Evolutionary conservation across 1,139 yeast species (phyloP).

Genomic region (Suhomyces wounanorum): DNA sequence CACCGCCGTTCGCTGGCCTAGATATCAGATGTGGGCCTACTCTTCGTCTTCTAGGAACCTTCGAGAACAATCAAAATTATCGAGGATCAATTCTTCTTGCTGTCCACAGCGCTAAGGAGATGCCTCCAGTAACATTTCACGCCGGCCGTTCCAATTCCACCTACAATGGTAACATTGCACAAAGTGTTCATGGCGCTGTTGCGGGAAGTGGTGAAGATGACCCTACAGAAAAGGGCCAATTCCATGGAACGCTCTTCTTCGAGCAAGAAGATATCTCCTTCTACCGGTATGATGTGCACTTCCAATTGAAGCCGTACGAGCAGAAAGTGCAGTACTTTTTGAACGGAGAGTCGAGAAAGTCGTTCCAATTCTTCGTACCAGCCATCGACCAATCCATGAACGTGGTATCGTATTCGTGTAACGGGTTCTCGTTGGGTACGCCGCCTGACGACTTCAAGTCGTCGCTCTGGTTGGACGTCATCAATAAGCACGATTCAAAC

Average conservation of each 20-base stretch:
- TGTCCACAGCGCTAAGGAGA: constrained; percentile 38
- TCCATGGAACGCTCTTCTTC: constrained; percentile 46
- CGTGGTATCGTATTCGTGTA: constrained; percentile 80
- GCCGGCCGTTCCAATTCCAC: constrained; percentile 36
- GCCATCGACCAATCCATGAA: constrained; percentile 66
- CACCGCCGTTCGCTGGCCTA: constrained; percentile 28
- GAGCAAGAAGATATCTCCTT: constrained; percentile 55
- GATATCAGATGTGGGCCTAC: constrained; percentile 77
- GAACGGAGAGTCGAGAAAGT: constrained; percentile 42
- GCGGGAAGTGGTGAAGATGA: not conserved
- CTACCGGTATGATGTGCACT: constrained; percentile 60
- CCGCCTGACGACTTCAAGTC: constrained; percentile 69
- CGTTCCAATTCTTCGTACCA: constrained; percentile 61
- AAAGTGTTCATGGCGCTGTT: constrained; percentile 5
- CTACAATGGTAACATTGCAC: not conserved
- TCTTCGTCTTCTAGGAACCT: constrained; percentile 63
- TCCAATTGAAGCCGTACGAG: constrained; percentile 49
- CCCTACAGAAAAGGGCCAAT: constrained; percentile 36
- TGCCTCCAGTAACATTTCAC: constrained; percentile 40
- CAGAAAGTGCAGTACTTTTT: constrained; percentile 64
- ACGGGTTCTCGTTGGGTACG: constrained; percentile 83
- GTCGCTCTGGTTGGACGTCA: constrained; percentile 83
- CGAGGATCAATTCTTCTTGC: constrained; percentile 68
- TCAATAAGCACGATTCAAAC: constrained; percentile 58
- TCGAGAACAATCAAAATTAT: constrained; percentile 53